Conservation (phyloP, 2,329 filamentous ascomycete species). For the Dactylonectria estremocensis region DNA sequence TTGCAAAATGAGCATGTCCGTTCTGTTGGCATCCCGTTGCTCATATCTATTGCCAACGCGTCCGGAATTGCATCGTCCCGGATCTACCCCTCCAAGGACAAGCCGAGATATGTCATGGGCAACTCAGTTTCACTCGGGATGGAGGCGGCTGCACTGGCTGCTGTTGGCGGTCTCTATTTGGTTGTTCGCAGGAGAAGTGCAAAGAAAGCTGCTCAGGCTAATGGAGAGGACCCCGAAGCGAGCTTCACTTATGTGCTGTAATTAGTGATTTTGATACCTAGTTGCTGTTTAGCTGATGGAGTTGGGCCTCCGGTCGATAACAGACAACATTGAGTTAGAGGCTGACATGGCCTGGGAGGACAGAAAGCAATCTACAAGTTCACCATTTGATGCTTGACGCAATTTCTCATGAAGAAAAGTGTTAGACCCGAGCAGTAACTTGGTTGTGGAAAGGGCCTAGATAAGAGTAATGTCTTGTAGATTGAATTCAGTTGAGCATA, state of each 20-base stretch:
- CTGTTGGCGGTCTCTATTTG: conserved; percentile 46
- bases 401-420: no score
- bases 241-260: not conserved
- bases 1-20: conserved; percentile 64
- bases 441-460: no score
- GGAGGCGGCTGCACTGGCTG: conserved; percentile 44
- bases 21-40: conserved; percentile 61
- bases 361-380: no score
- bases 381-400: no score
- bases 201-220: not conserved
- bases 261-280: no score
- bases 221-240: not conserved
- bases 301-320: no score
- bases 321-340: no score
- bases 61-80: conserved; percentile 65
- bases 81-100: conserved; percentile 53
- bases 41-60: conserved; percentile 64
- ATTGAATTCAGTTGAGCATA: no score
- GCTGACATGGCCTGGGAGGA: no score
- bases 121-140: conserved; percentile 49
- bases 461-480: no score
- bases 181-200: conserved; percentile 2
- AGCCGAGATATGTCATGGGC: conserved; percentile 49
- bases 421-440: no score
- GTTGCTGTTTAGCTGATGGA: no score